Conservation (phyloP, 805 yeast species). For the Metschnikowia drakensbergensis region DNA sequence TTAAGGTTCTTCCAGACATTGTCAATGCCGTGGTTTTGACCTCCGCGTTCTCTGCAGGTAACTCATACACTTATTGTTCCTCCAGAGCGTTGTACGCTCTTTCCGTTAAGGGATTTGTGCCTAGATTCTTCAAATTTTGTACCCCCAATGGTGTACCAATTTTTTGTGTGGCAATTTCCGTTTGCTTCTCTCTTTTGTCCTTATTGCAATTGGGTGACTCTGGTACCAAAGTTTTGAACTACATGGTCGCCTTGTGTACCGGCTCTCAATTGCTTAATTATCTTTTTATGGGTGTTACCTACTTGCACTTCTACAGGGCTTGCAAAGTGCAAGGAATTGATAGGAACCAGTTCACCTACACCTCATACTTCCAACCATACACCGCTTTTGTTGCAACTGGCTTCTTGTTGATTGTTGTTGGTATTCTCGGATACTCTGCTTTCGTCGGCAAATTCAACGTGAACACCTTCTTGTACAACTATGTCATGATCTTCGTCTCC, state of each 20-base stretch:
- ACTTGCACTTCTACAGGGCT: constrained; percentile 21
- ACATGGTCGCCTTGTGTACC: constrained; percentile 22
- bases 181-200: constrained; percentile 19
- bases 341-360: constrained; percentile 37
- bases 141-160: constrained; percentile 18
- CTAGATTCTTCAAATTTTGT: constrained; percentile 15
- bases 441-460: constrained; percentile 65
- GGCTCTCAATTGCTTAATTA: constrained; percentile 22
- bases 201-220: constrained; percentile 19
- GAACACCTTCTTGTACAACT: constrained; percentile 61
- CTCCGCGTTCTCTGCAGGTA: constrained; percentile 21
- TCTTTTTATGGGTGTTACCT: constrained; percentile 19
- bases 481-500: constrained; percentile 61
- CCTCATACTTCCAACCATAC: constrained; percentile 44
- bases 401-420: constrained; percentile 40
- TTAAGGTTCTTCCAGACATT: constrained; percentile 17
- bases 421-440: constrained; percentile 65
- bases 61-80: constrained; percentile 21
- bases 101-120: constrained; percentile 18
- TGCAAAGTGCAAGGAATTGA: constrained; percentile 26
- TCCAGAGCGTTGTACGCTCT: constrained; percentile 20
- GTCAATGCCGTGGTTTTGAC: constrained; percentile 18
- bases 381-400: constrained; percentile 29
- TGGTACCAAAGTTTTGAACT: constrained; percentile 16
- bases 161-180: constrained; percentile 19